These are phyloP conservation scores for Rhamnella rubrinervis DNA, from an alignment of 331 rosid species.

Conservation along the genomic window DNA sequence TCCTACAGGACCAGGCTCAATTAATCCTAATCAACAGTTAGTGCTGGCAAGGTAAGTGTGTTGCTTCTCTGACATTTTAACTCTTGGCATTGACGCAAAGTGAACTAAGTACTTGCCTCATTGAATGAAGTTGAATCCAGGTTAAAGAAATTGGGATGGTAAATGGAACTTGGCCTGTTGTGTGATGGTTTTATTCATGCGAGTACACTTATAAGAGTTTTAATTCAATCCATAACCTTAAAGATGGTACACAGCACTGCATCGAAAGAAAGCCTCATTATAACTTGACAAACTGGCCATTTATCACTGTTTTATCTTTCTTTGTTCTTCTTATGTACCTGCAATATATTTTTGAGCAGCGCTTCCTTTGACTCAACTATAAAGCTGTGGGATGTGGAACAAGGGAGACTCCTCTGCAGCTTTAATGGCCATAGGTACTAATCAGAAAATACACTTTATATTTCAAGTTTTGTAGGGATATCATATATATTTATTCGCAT, in stretches of 20 bases:
- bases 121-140: too few relatives aligned
- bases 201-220: not conserved
- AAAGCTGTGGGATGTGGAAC: conserved; percentile 86
- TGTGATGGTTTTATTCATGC: not conserved
- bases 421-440: conserved; percentile 79
- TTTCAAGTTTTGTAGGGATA: too few relatives aligned
- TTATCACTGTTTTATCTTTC: not conserved
- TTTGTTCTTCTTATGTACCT: not conserved
- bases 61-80: conserved; percentile 8
- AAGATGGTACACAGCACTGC: not conserved
- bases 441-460: not conserved
- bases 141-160: not conserved
- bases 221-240: not conserved
- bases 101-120: not conserved
- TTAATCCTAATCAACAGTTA: conserved; percentile 69
- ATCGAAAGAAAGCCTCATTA: too few relatives aligned
- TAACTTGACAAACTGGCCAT: not conserved
- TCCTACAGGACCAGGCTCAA: conserved; percentile 87
- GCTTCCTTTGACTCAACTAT: conserved; percentile 91
- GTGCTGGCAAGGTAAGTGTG: conserved; percentile 75
- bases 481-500: not conserved
- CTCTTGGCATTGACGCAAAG: not conserved
- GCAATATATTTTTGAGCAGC: conserved; percentile 37
- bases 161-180: not conserved
- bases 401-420: conserved; percentile 67